Percentiles rank a stretch among this genome's conserved stretches.
phyloP scores from a whole-genome alignment of 176 grass and related monocot genomes.

The Triticum dicoccoides region DNA sequence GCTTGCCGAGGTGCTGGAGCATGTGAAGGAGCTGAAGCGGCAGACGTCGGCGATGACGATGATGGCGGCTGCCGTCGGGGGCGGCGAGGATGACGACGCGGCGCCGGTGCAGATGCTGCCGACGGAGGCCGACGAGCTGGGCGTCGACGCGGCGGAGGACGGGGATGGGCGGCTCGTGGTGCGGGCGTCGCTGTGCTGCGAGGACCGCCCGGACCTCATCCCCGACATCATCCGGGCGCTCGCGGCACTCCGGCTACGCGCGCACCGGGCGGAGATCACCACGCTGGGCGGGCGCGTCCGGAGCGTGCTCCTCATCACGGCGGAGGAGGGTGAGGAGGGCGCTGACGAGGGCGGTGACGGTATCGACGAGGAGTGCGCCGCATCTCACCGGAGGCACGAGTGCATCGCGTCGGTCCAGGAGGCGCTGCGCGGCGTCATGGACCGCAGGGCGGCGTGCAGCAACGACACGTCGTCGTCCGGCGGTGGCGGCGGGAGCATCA shows the following conservation, averaged over 20 bases:
- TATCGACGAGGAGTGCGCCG: not conserved
- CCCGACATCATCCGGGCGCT: slow-evolving; percentile 81
- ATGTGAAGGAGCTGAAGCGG: slow-evolving; percentile 96
- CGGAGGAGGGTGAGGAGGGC: slow-evolving; percentile 5
- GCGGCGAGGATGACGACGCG: not conserved
- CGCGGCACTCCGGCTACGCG: slow-evolving; percentile 56
- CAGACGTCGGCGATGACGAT: slow-evolving; percentile 79
- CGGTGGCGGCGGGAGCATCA: slow-evolving; percentile 54
- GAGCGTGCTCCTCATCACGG: slow-evolving; percentile 86
- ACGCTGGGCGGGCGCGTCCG: slow-evolving; percentile 88
- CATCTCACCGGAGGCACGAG: slow-evolving; percentile 55
- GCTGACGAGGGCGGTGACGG: not conserved
- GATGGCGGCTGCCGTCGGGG: not conserved
- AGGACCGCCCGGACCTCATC: slow-evolving; percentile 87
- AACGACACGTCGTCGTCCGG: slow-evolving; percentile 56
- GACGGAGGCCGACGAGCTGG: slow-evolving; percentile 86
- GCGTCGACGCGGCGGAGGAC: slow-evolving; percentile 58
- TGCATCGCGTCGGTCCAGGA: slow-evolving; percentile 80
- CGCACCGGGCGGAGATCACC: slow-evolving; percentile 77
- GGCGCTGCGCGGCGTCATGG: slow-evolving; percentile 71
- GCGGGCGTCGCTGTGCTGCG: slow-evolving; percentile 87
- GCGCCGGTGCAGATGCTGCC: slow-evolving; percentile 53
- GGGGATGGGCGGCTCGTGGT: slow-evolving; percentile 57
- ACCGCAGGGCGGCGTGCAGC: slow-evolving; percentile 50
- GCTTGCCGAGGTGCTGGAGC: slow-evolving; percentile 91